Base-by-base conservation (phyloP, 352 stramenopile species). In the Phytophthora syringae region DNA sequence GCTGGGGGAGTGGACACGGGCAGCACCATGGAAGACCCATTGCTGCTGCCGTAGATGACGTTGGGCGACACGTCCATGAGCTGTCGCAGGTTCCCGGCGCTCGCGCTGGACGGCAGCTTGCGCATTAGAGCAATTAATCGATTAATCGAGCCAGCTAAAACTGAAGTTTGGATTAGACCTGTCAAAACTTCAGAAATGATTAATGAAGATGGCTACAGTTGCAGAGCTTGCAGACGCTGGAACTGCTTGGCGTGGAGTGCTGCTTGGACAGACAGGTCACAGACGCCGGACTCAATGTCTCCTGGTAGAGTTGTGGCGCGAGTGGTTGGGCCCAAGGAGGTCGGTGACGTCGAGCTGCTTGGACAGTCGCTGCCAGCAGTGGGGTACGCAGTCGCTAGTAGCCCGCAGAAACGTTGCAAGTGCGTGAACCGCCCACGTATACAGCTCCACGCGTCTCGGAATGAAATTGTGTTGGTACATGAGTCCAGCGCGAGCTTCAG, bases 181-280 rank as follows among this genome's bases (percentile, higher is more conserved):
- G n/a, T n/a, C n/a, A 32, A 9, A 32, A 32, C 27, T 32, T 32
- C 27, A n/a, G n/a, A n/a, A n/a, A n/a, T n/a, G n/a, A n/a, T n/a
- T n/a, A n/a, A n/a, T n/a, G n/a, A n/a, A n/a, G 18, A 58, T 25
- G 36, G 36, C 36, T 43, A 43, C 36, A 62, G 34, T 22, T 43
- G 57, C 10, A 60, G 25, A 49, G 49, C 18, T 27, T 70, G 68
- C 0, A 76, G 57, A 7, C 47, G 57, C n/a, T 54, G 57, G 18
- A 77, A 70, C 25, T 73, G 68, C 6, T 52, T 63, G 20, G 68
- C 68, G 10, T 77, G 64, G 3, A 70, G 27, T 36, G 54, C 63
- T 1, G 52, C 63, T 55, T 76, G 68, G 15, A 76, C 68, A 3
- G 63, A 76, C 25, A 76, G 25, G 27, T 76, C 63, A 9, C 52